Percentiles rank a stretch among this genome's conserved stretches.
Evolutionary conservation across 371 early-diverging fungal genomes (phyloP).

Genomic region (Basidiobolus meristosporus): DNA sequence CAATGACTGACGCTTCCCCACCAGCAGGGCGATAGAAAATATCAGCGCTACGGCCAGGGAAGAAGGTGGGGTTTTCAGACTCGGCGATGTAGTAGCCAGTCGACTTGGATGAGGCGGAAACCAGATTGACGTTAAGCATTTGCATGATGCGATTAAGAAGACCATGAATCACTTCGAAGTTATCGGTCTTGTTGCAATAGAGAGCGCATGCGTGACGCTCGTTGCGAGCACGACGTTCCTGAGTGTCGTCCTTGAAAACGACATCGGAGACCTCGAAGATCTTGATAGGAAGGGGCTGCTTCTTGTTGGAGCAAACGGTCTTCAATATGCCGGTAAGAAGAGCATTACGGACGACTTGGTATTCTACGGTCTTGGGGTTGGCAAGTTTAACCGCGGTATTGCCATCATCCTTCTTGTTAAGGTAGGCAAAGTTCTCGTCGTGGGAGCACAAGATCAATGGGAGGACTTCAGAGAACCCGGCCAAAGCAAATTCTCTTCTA

Average conservation of each 20-base stretch:
- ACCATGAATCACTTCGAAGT: slow-evolving; percentile 91
- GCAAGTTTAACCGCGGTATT: slow-evolving; percentile 70
- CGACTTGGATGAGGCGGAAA: slow-evolving; percentile 13
- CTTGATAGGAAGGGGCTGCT: slow-evolving; percentile 81
- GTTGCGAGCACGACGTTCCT: slow-evolving; percentile 77
- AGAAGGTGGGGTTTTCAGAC: slow-evolving; percentile 60
- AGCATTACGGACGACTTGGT: slow-evolving; percentile 83
- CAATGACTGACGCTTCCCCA: slow-evolving; percentile 38
- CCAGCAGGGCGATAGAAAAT: slow-evolving; percentile 36
- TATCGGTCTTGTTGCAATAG: slow-evolving; percentile 71
- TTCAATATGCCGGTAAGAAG: slow-evolving; percentile 94
- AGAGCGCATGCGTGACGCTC: slow-evolving; percentile 80
- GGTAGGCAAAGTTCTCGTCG: slow-evolving; percentile 83
- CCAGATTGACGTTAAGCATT: slow-evolving; percentile 41
- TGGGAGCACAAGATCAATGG: slow-evolving; percentile 94
- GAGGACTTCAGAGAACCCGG: slow-evolving; percentile 93
- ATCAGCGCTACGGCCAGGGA: slow-evolving; percentile 83
- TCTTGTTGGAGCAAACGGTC: slow-evolving; percentile 84
- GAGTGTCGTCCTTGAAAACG: slow-evolving; percentile 62
- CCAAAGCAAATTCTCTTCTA: slow-evolving; percentile 76
- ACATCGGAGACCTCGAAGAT: slow-evolving; percentile 97
- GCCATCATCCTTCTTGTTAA: slow-evolving; percentile 58
- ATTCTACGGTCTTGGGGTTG: slow-evolving; percentile 95
- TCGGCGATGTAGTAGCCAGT: slow-evolving; percentile 71
- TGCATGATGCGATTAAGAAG: slow-evolving; percentile 78